These are phyloP conservation scores for Talaromyces sp. DNA, from an alignment of 2,329 filamentous ascomycete genomes.

Conservation along the genomic window DNA sequence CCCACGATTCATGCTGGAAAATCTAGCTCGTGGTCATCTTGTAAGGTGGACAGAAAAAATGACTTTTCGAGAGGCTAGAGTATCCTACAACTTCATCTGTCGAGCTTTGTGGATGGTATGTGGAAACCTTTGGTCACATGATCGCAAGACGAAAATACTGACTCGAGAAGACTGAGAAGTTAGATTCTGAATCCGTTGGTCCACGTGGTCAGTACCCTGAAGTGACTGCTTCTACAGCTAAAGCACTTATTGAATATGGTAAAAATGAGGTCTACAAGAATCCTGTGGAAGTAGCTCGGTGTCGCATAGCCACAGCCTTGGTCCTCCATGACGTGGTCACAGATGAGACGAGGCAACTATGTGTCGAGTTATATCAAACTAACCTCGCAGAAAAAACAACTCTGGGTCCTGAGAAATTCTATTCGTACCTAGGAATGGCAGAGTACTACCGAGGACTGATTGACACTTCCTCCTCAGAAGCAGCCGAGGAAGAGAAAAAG, in stretches of 20 bases:
- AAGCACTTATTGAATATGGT: constrained; percentile 5
- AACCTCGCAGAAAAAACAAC: constrained; percentile 1
- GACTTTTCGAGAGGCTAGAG: constrained; percentile 1
- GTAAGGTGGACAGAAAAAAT: constrained; percentile 1
- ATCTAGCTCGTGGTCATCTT: background rate
- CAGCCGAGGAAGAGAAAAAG: background rate
- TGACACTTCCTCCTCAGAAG: background rate
- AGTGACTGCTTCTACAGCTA: background rate
- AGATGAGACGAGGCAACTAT: background rate
- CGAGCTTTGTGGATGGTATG: constrained; percentile 5
- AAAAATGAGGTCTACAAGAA: constrained; percentile 3
- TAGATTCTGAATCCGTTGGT: background rate
- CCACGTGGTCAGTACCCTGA: background rate
- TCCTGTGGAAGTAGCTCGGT: constrained; percentile 3
- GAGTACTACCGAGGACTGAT: background rate
- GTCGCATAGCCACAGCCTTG: constrained; percentile 2
- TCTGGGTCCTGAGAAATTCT: constrained; percentile 6
- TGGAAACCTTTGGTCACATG: background rate
- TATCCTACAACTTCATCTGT: constrained; percentile 6
- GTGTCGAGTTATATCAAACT: constrained; percentile 4
- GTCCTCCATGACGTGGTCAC: background rate
- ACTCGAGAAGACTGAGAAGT: background rate
- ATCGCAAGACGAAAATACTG: background rate
- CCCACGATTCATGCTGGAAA: background rate
- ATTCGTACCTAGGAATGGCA: constrained; percentile 5